Conservation (phyloP, 2,329 filamentous ascomycete genomes). For the Myriosclerotinia scirpicola region DNA sequence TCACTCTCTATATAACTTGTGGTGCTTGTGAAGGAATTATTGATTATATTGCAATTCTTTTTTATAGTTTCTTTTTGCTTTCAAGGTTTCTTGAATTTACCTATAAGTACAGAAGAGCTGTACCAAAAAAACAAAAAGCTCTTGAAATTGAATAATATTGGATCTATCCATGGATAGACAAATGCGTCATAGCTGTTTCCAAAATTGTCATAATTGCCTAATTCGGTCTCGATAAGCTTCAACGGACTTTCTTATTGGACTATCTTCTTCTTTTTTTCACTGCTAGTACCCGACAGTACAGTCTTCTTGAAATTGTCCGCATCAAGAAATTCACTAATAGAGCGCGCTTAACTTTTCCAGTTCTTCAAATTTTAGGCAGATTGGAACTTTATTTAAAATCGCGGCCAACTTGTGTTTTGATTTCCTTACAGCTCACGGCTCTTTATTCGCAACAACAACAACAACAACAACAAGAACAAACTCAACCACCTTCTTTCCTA, state of each 20-base stretch:
- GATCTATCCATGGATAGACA: too few species aligned
- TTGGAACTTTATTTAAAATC: not conserved
- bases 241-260: not conserved
- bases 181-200: not conserved
- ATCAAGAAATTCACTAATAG: not conserved
- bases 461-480: not conserved
- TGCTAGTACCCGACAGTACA: not conserved
- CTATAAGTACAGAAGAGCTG: not conserved
- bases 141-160: not conserved
- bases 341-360: not conserved
- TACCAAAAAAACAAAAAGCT: not conserved
- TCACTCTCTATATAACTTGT: not conserved
- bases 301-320: not conserved
- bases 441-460: not conserved
- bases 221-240: not conserved
- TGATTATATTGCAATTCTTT: not conserved
- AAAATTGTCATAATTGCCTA: constrained; percentile 2
- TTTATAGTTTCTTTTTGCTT: not conserved
- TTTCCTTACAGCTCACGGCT: not conserved
- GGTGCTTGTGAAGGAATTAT: not conserved
- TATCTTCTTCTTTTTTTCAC: not conserved
- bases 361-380: not conserved
- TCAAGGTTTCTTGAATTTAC: not conserved
- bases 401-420: not conserved
- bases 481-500: not conserved